These are phyloP conservation scores for Adansonia rubrostipa DNA, from an alignment of 441 rosid species.

Conservation along the genomic window DNA sequence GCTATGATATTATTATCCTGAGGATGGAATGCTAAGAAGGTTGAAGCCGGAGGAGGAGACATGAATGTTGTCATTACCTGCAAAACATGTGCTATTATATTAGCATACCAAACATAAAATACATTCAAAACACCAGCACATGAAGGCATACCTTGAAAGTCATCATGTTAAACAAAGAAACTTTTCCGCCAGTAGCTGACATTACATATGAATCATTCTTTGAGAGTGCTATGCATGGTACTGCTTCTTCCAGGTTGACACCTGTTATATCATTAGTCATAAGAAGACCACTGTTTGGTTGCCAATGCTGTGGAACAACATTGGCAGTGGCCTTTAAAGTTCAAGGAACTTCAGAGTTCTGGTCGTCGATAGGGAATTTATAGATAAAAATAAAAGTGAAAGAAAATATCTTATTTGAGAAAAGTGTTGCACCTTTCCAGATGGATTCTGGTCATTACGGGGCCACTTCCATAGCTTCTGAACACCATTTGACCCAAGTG, in stretches of 20 bases:
- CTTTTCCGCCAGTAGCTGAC: slow-evolving; percentile 94
- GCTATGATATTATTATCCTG: slow-evolving; percentile 91
- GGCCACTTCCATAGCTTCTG: slow-evolving; percentile 95
- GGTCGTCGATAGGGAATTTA: neutral
- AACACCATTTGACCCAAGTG: slow-evolving; percentile 81
- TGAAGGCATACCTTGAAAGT: slow-evolving; percentile 69
- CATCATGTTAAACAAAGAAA: slow-evolving; percentile 88
- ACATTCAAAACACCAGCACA: neutral
- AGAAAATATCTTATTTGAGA: slow-evolving; percentile 4
- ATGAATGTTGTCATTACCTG: slow-evolving; percentile 96
- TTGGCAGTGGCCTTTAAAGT: slow-evolving; percentile 76
- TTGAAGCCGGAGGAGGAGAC: slow-evolving; percentile 87
- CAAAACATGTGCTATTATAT: slow-evolving; percentile 23
- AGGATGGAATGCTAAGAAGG: slow-evolving; percentile 93
- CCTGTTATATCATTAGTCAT: slow-evolving; percentile 81
- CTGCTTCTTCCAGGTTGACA: slow-evolving; percentile 81
- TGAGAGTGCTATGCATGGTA: slow-evolving; percentile 91
- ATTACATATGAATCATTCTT: slow-evolving; percentile 89
- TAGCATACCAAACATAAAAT: slow-evolving; percentile 4
- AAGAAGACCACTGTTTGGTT: slow-evolving; percentile 91
- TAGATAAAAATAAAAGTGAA: neutral
- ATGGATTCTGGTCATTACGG: slow-evolving; percentile 75
- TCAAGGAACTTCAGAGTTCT: slow-evolving; percentile 36
- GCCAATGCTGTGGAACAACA: slow-evolving; percentile 83
- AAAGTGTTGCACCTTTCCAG: slow-evolving; percentile 62